Evolutionary conservation across 257 asterid species (phyloP), one percentile per base, ranked within the genome.

Genomic region (Coffea eugenioides): DNA sequence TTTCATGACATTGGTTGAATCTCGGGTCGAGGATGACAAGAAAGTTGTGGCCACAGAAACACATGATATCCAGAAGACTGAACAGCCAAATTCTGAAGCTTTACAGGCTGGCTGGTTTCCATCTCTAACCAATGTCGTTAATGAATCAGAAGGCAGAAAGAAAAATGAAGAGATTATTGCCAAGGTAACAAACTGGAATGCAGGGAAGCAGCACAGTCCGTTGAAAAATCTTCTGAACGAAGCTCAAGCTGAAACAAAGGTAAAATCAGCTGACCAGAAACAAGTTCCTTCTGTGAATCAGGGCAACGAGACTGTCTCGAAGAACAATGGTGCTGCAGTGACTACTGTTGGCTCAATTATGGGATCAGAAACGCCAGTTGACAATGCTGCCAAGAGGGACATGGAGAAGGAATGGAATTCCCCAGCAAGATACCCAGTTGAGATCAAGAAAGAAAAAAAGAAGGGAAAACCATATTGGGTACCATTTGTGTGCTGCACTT

Each of bases 401-500:
- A 81, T 73, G 36, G 96, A 89, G 68, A 86, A 82, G 87, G 97
- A 91, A 85, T 92, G 97, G 98, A 88, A 92, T 80, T 94, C 97
- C 41, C 98, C 97, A 0, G 98, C 98, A 9, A 90, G 92, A 87
- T 90, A 92, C 82, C 98, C 97, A 8, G 83, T 83, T 68, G 91
- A 85, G 90, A 88, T 85, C 11, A 94, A 94, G 92, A 92, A 94
- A 77, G 97, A 94, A 86, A 94, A 89, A 87, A 91, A 86, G 89
- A 93, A 87, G 82, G 85, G 87, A 73, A 90, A 82, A 64, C 84
- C 97, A 6, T 88, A 83, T 45, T 94, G 98, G 97, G 95, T 88
- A 36, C 97, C 97, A 8, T 92, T 94, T 75, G 92, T 90, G 16
- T 94, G 98, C 90, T 94, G 98, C 92, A 87, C 93, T 75, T 91